Conservation (phyloP, 257 asterid genomes). For the Apocynum venetum region DNA sequence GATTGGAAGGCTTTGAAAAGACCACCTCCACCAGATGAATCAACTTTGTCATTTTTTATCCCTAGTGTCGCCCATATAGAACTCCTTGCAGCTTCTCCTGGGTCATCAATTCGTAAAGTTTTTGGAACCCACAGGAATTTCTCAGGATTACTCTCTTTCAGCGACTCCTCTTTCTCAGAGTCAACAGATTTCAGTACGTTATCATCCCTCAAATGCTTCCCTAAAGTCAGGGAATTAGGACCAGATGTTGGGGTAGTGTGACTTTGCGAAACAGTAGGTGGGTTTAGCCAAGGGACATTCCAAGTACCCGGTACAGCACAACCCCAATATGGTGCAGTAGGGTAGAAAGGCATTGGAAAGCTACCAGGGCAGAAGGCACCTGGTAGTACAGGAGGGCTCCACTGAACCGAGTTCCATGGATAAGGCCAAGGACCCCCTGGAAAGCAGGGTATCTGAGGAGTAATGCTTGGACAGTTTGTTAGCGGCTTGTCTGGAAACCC, state of each 20-base stretch:
- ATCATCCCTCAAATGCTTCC: slow-evolving; percentile 62
- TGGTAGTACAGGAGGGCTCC: slow-evolving; percentile 40
- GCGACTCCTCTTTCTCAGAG: slow-evolving; percentile 14
- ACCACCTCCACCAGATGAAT: slow-evolving; percentile 42
- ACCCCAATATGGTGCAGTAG: slow-evolving; percentile 69
- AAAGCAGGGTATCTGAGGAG: slow-evolving; percentile 51
- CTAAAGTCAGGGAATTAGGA: slow-evolving; percentile 39
- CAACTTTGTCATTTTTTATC: slow-evolving; percentile 40
- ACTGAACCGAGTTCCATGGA: slow-evolving; percentile 54
- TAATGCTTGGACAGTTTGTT: slow-evolving; percentile 36
- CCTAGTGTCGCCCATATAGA: slow-evolving; percentile 78
- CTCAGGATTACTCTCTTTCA: slow-evolving; percentile 33
- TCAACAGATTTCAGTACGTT: slow-evolving; percentile 15
- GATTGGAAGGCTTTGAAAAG: slow-evolving; percentile 55
- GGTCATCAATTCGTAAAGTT: slow-evolving; percentile 64
- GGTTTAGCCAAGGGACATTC: slow-evolving; percentile 36
- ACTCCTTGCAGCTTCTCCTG: slow-evolving; percentile 71
- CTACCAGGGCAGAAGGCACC: slow-evolving; percentile 39
- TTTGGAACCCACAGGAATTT: slow-evolving; percentile 72
- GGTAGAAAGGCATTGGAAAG: slow-evolving; percentile 55
- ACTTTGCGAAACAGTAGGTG: slow-evolving; percentile 18
- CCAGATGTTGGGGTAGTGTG: slow-evolving; percentile 26
- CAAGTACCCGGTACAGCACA: slow-evolving; percentile 39
- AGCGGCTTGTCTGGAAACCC: slow-evolving; percentile 29
- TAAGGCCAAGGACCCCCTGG: slow-evolving; percentile 76